Conservation (phyloP, 345 rosid genomes). For the Camelina neglecta region DNA sequence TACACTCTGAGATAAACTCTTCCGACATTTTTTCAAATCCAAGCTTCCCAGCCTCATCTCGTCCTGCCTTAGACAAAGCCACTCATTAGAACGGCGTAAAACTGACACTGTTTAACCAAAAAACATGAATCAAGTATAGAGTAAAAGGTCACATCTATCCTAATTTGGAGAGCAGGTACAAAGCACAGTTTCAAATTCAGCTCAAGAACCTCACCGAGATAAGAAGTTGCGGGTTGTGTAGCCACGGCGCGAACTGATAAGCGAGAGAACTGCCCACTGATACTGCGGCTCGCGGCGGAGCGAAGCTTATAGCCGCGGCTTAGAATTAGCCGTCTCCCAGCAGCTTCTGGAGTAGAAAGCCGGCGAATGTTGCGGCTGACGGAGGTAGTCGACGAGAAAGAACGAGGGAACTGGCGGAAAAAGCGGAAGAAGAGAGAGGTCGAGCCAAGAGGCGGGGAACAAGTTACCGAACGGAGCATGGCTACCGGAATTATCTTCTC, state of each 20-base stretch:
- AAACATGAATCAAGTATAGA: neutral
- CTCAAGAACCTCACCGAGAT: neutral
- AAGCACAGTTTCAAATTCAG: neutral
- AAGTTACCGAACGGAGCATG: constrained; percentile 56
- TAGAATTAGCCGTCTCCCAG: constrained; percentile 31
- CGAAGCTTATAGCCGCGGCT: constrained; percentile 35
- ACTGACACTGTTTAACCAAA: no score
- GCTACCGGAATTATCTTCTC: constrained; percentile 38
- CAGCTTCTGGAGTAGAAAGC: constrained; percentile 42
- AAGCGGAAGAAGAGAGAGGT: constrained; percentile 50
- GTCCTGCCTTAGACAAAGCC: constrained; percentile 44
- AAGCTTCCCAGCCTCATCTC: constrained; percentile 65
- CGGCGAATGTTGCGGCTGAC: constrained; percentile 45
- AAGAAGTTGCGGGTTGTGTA: constrained; percentile 50
- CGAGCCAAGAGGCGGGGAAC: constrained; percentile 49
- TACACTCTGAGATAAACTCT: constrained; percentile 79
- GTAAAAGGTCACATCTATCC: constrained; percentile 13
- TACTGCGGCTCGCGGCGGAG: neutral
- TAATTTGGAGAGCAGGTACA: neutral
- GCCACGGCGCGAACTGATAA: constrained; percentile 62
- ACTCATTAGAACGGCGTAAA: no score
- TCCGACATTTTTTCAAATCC: constrained; percentile 87
- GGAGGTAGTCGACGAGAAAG: constrained; percentile 23
- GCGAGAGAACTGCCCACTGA: constrained; percentile 52
- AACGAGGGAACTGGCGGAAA: constrained; percentile 40